phyloP scores from a whole-genome alignment of 306 rosid species.

The Casuarina cunninghamiana region DNA sequence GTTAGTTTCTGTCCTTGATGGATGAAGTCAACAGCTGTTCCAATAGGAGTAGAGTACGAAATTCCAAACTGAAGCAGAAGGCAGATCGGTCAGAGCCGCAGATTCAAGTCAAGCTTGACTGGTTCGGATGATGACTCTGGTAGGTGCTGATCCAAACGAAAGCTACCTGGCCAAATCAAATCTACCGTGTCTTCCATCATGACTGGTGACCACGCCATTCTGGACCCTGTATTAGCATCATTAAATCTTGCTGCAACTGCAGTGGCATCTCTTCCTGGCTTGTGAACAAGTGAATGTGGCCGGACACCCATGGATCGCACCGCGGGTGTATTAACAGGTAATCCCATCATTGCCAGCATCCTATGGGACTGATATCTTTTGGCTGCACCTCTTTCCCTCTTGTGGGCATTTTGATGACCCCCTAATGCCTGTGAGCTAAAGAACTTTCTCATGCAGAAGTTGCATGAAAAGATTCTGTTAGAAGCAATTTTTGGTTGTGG shows the following conservation, averaged over 20 bases:
- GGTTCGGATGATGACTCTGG: slow-evolving; percentile 44
- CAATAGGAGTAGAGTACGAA: slow-evolving; percentile 18
- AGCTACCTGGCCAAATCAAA: slow-evolving; percentile 93
- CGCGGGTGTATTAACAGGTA: slow-evolving; percentile 43
- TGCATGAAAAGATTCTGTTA: slow-evolving; percentile 77
- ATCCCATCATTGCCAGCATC: slow-evolving; percentile 65
- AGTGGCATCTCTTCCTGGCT: slow-evolving; percentile 57
- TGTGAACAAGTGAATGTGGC: slow-evolving; percentile 79
- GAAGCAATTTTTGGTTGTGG: slow-evolving; percentile 45
- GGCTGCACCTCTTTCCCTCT: slow-evolving; percentile 92
- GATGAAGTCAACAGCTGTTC: slow-evolving; percentile 18
- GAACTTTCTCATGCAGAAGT: slow-evolving; percentile 95
- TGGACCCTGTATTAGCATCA: slow-evolving; percentile 49
- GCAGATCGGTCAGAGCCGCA: slow-evolving; percentile 55
- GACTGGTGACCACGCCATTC: slow-evolving; percentile 51
- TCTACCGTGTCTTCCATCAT: slow-evolving; percentile 49
- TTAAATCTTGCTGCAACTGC: slow-evolving; percentile 51
- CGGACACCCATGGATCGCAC: slow-evolving; percentile 69
- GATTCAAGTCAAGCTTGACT: slow-evolving; percentile 74
- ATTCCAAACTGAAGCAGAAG: slow-evolving; percentile 18
- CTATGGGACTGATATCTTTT: slow-evolving; percentile 82
- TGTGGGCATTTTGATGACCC: slow-evolving; percentile 96
- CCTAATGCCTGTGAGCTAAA: slow-evolving; percentile 94
- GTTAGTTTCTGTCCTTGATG: slow-evolving; percentile 31
- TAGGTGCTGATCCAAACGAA: slow-evolving; percentile 51